A percentile compares a stretch with the other conserved stretches of the same genome.
These are phyloP conservation scores for Tetragonia tetragonoides DNA, from an alignment of 148 eudicot genomes.

Conservation along the genomic window DNA sequence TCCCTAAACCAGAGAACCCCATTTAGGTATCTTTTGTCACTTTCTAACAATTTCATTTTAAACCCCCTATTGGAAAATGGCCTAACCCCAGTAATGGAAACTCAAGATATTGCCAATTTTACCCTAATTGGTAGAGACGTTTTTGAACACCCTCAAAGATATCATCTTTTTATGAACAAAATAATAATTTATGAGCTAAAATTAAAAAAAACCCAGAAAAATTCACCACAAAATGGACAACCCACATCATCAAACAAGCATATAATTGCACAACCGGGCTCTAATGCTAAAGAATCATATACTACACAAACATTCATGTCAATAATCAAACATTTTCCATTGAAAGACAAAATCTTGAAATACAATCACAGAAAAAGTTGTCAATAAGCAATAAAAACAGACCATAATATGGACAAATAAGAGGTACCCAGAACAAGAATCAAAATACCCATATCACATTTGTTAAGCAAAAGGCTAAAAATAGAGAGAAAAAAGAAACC, in stretches of 20 bases:
- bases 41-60: constrained; percentile 9
- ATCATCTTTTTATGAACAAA: neutral
- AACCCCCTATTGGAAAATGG: neutral
- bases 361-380: neutral
- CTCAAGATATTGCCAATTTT: neutral
- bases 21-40: constrained; percentile 14
- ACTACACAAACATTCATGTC: neutral
- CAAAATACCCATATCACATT: constrained; percentile 4
- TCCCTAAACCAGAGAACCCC: constrained; percentile 11
- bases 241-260: neutral
- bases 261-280: neutral
- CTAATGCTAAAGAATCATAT: neutral
- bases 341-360: constrained; percentile 2
- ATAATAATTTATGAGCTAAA: neutral
- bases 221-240: neutral
- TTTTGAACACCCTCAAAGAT: neutral
- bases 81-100: neutral
- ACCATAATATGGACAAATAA: neutral
- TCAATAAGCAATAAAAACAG: neutral
- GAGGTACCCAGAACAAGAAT: neutral
- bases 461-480: constrained; percentile 4
- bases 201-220: constrained; percentile 2
- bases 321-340: neutral
- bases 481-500: neutral
- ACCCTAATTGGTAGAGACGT: neutral